Evolutionary conservation across 345 rosid species (phyloP), one percentile per base, ranked within the genome.

Genomic region (Gossypium ekmanianum): DNA sequence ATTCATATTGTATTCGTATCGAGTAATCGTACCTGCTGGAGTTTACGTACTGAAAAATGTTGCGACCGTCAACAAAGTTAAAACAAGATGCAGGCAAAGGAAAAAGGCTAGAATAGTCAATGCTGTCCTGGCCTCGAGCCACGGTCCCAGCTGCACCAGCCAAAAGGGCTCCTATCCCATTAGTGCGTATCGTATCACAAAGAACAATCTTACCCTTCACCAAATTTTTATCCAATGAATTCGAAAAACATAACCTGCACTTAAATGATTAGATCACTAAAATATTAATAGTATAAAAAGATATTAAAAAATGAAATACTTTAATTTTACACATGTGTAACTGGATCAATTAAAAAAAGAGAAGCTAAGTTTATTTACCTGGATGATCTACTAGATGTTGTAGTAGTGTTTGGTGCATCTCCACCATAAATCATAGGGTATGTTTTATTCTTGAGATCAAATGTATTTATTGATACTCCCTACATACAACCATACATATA

Each of bases 141-240:
- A 55, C 20, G 0, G 11, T 6, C 11, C 55, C 50, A 6, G 3
- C 41, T n/a, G 63, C 43, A 17, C 29, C 27, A 34, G 64, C 64
- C 13, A 16, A 52, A 71, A 69, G 3, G 11, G 73, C 16, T 17
- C 1, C 65, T 20, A 11, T 41, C 56, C 77, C 50, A 0, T 34
- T 1, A 34, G 4, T 20, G 26, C 24, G 61, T 75, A 50, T n/a
- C 7, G 7, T 7, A 29, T 20, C 65, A 11, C 34, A 56, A 2
- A 58, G 24, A 12, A 72, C 75, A 72, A 72, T 72, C 43, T 72
- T 72, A 0, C 66, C 75, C 17, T 39, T 72, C 12, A 72, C 75
- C 13, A 41, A 0, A n/a, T 72, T 44, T 9, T 0, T 17, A 4
- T 72, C 66, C 9, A 72, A 43, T 4, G 29, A 11, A 8, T 18